Percentiles rank a stretch among this genome's conserved stretches.
Conservation (phyloP, 441 rosid species). For the Euphorbia corollata region DNA sequence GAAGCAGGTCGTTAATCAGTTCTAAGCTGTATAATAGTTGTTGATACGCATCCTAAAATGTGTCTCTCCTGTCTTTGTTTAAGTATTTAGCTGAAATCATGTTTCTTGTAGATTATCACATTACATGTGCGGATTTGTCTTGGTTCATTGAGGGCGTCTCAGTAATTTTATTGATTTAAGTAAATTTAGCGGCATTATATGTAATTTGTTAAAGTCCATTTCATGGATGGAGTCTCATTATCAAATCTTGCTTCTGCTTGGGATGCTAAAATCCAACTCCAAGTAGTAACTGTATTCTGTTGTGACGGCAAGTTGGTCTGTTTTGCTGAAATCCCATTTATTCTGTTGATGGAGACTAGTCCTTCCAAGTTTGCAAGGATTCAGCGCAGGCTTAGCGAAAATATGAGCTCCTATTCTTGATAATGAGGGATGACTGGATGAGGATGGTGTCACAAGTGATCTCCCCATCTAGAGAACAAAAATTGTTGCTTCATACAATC, state of each 20-base stretch:
- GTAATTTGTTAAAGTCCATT: neutral
- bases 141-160: neutral
- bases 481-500: neutral
- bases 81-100: neutral
- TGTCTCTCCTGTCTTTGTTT: neutral
- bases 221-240: neutral
- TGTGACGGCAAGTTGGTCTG: neutral
- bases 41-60: neutral
- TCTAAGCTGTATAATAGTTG: neutral
- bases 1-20: neutral
- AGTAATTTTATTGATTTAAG: neutral
- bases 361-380: neutral
- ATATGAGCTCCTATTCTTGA: neutral
- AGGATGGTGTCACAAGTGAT: neutral
- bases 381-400: neutral
- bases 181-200: neutral
- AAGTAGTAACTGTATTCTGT: neutral
- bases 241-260: neutral
- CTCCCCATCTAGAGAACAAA: neutral
- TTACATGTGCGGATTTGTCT: neutral
- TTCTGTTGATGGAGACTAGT: neutral
- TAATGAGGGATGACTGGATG: neutral
- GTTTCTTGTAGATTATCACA: neutral
- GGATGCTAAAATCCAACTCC: neutral
- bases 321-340: neutral